A percentile compares a stretch with the other conserved stretches of the same genome.
Evolutionary conservation across 257 asterid genomes (phyloP).

Genomic region (Paraleonurus japonicus): DNA sequence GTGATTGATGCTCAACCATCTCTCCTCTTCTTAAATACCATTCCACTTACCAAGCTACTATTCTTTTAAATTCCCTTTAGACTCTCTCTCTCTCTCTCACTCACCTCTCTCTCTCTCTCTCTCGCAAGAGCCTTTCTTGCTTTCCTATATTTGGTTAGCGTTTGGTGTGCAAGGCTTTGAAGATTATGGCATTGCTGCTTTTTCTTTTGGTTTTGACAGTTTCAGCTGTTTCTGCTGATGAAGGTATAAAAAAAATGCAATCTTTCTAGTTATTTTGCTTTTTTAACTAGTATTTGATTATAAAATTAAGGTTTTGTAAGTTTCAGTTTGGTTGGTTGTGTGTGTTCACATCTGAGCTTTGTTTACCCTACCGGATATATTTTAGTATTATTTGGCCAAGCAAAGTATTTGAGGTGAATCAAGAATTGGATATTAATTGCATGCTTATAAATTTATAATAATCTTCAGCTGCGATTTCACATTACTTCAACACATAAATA

Average conservation of each 20-base stretch:
- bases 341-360: conserved; percentile 25
- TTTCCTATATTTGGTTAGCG: background rate
- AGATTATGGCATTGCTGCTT: conserved; percentile 38
- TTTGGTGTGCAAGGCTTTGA: background rate
- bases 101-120: background rate
- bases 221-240: conserved; percentile 73
- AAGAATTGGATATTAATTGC: background rate
- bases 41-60: conserved; percentile 20
- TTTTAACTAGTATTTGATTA: background rate
- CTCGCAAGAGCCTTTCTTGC: background rate
- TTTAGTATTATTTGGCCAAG: background rate
- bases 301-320: conserved; percentile 8
- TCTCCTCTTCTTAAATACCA: conserved; percentile 40
- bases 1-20: conserved; percentile 37
- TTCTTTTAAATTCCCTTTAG: conserved; percentile 24
- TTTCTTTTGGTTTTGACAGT: conserved; percentile 47
- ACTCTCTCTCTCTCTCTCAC: conserved; percentile 1
- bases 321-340: conserved; percentile 28
- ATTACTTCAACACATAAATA: background rate
- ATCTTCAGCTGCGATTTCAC: no score
- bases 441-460: no score
- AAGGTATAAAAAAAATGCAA: conserved; percentile 37
- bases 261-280: conserved; percentile 17
- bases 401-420: background rate
- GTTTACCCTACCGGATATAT: background rate